Base-by-base conservation (phyloP, 768 basidiomycete species). In the Lentinula raphanica region DNA sequence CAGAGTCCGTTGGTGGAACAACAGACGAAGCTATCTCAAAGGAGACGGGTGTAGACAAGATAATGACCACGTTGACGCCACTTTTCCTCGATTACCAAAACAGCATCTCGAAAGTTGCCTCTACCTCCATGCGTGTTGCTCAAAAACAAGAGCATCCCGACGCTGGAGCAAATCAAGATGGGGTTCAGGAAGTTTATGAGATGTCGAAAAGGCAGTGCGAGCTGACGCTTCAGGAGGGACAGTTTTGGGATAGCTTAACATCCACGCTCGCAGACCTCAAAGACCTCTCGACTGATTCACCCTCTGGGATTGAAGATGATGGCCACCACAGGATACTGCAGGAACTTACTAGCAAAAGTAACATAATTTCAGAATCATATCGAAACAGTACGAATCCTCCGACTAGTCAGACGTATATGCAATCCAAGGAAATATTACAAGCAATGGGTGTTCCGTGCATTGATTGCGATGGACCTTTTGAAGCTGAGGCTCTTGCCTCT, bases 381-480 rank as follows among this genome's bases (percentile, higher is more conserved):
- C 69, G 79, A 51, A 78, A 86, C 28, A 79, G 88, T 8, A 82
- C 73, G 55, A 79, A 80, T 59, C 69, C 82, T 3, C 91, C 94
- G 0, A 85, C 85, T 0, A 50, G 71, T 11, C 72, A 76, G 28
- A 92, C 88, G 2, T 94, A 92, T 64, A 71, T 76, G 0, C 86
- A 94, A 66, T 82, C 83, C 61, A 85, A 79, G 66, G 80, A 82
- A 53, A 81, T 95, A 23, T 64, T 96, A 7, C 64, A 68, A 23
- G 86, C 88, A 0, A 89, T 95, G 88, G 93, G 93, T n/a, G 78
- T 94, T 2, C 87, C 87, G 0, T 88, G 86, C 64, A 68, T 95
- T 29, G 82, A 90, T 17, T 74, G 87, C 8, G 74, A 75, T 0
- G 86, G 86, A 0, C 81, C 87, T 0, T 85, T 80, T 58, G 94